Base-by-base conservation (phyloP, 208 protist species). In the Leishmania tarentolae region DNA sequence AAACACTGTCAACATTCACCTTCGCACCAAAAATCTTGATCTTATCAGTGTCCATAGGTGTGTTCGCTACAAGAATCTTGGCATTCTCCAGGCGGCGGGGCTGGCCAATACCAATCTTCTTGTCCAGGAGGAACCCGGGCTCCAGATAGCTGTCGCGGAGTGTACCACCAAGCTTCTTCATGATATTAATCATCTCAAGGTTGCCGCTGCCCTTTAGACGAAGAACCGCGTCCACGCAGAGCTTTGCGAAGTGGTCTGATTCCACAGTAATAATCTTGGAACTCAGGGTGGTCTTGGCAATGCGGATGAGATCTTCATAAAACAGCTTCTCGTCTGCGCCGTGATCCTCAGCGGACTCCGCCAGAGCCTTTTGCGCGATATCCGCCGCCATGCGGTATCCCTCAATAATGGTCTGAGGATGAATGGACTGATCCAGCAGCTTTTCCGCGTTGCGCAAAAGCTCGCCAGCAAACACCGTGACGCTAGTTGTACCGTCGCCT, bases 11-110 rank as follows among this genome's bases (percentile, higher is more conserved):
- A 6, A 99, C 98, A 72, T 94, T 93, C 73, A 99, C 98, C 81
- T 98, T 98, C 15, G 96, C 92, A 50, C 98, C 97, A 84, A 99
- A 99, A 81, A 99, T 98, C 88, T 99, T 99, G 80, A 99, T 99
- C 88, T 99, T 99, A 88, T 99, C 99, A 46, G 99, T 99, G 86
- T 99, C 99, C 99, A 99, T 99, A 35, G 99, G 91, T 19, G 99
- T 99, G 90, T 99, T 99, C 24, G 99, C 99, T 53, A 99, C 92
- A 50, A 99, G 84, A 83, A 99, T 99, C 82, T 99, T 99, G 24
- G 98, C 97, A 76, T 99, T 99, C 84, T 99, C 94, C 50, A 99
- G 89, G 53, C 88, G 83, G 79, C 98, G 98, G 68, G 99, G 99
- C 88, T 99, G 99, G 80, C 99, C 99, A 56, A 99, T 95, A 73